phyloP scores from a whole-genome alignment of 2,329 filamentous ascomycete species.

The Myrmaecium sp. region DNA sequence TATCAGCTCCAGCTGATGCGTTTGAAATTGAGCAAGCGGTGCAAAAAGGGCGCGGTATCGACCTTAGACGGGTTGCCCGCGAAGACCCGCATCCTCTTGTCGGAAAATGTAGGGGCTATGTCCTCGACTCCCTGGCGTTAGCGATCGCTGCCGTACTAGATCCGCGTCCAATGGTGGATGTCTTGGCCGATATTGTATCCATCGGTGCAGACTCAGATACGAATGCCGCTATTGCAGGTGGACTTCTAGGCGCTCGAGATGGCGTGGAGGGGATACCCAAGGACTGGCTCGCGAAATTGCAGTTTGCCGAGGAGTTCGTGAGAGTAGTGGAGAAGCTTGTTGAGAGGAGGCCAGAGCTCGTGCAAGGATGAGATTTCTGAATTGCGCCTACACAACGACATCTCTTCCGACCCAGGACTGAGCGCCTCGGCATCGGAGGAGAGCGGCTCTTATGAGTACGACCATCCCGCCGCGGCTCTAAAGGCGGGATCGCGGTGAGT shows the following conservation, averaged over 20 bases:
- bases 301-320: slow-evolving; percentile 10
- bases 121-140: slow-evolving; percentile 26
- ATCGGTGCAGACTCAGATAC: slow-evolving; percentile 31
- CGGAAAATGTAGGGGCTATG: too few species aligned
- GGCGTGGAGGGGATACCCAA: slow-evolving; percentile 25
- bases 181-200: slow-evolving; percentile 29
- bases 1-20: slow-evolving; percentile 5
- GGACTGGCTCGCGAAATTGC: slow-evolving; percentile 18
- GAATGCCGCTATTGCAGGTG: slow-evolving; percentile 30
- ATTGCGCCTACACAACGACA: too few species aligned
- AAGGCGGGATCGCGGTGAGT: too few species aligned
- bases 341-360: too few species aligned
- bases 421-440: too few species aligned
- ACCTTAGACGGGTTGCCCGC: slow-evolving; percentile 15
- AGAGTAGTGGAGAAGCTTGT: too few species aligned
- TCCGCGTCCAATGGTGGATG: slow-evolving; percentile 22
- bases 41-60: slow-evolving; percentile 14
- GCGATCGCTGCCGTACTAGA: slow-evolving; percentile 29
- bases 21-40: slow-evolving; percentile 5
- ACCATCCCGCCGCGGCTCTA: too few species aligned
- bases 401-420: too few species aligned
- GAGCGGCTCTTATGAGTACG: too few species aligned
- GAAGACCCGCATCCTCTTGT: slow-evolving; percentile 11
- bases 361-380: too few species aligned
- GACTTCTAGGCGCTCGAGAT: slow-evolving; percentile 28